Evolutionary conservation across 2,329 filamentous ascomycete species (phyloP), one percentile per base, ranked within the genome.

Genomic region (Emergomyces africanus): DNA sequence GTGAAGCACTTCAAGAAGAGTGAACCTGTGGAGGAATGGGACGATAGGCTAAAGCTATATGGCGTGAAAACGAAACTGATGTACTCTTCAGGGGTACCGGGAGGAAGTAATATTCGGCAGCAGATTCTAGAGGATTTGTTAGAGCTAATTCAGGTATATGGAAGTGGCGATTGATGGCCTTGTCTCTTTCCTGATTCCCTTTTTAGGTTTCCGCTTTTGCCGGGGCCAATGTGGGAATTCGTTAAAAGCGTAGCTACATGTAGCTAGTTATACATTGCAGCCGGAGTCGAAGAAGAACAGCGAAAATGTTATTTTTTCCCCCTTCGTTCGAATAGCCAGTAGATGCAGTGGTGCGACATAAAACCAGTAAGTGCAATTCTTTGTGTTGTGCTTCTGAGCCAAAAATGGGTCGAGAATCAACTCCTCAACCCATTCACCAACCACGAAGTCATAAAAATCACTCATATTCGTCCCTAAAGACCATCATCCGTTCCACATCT

Each of bases 401-500:
- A 8, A 8, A 35, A 35, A 30, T 30, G 6, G 3, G 6, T 30
- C 30, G 30, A n/a, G 30, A 30, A 30, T 30, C 6, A 6, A 30
- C 30, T 48, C 20, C 20, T 48, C 20, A 37, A 25, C 25, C 5
- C 25, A 49, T 30, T 3, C 46, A 49, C 23, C 12, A 25, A 23
- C 28, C 30, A 50, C 6, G 15, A 15, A 35, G 44, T 28, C 44
- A 23, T 48, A 48, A 44, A n/a, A 48, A 53, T 61, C 64, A 66
- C 49, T 60, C 48, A 61, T 76, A 75, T 50, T 74, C 69, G 35
- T 73, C 72, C 59, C 68, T 69, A 59, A 77, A 78, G 1, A 77
- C 75, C 74, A 76, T 76, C 15, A 76, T 70, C 54, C 65, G 68
- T 62, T 76, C 73, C 25, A 65, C 57, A 14, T 73, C 69, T 39